phyloP scores from a whole-genome alignment of 495 filamentous ascomycete genomes.

The Penicillium malachiteum region DNA sequence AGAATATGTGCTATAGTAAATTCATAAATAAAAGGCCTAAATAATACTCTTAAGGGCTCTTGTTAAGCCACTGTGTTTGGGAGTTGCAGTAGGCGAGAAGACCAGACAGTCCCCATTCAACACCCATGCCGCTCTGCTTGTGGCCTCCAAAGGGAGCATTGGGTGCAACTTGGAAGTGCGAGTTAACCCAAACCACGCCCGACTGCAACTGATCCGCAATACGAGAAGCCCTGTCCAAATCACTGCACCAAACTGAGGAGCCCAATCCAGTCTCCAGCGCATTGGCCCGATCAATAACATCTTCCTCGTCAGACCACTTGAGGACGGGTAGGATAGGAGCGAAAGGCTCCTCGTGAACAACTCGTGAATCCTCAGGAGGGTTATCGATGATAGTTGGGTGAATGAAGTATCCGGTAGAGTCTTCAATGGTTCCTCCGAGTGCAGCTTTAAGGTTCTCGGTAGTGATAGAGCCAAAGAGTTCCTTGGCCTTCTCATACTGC shows the following conservation, averaged over 20 bases:
- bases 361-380: slow-evolving; percentile 50
- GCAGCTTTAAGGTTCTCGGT: slow-evolving; percentile 45
- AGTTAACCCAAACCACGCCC: slow-evolving; percentile 60
- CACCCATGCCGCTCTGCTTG: slow-evolving; percentile 66
- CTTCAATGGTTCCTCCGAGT: slow-evolving; percentile 29
- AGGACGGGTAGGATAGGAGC: slow-evolving; percentile 57
- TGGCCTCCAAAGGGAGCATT: slow-evolving; percentile 60
- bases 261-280: slow-evolving; percentile 55
- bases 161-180: slow-evolving; percentile 46
- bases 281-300: slow-evolving; percentile 58
- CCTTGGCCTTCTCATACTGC: slow-evolving; percentile 57
- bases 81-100: slow-evolving; percentile 59
- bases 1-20: too few species aligned
- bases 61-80: slow-evolving; percentile 36
- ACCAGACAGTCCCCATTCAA: slow-evolving; percentile 60
- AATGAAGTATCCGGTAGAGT: slow-evolving; percentile 52
- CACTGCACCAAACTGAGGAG: slow-evolving; percentile 55
- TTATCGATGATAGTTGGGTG: slow-evolving; percentile 59
- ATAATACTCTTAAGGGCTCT: background rate
- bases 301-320: slow-evolving; percentile 56
- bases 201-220: slow-evolving; percentile 53
- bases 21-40: too few species aligned
- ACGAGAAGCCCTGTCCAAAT: slow-evolving; percentile 47
- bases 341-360: slow-evolving; percentile 50
- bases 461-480: slow-evolving; percentile 46